Conservation (phyloP, 78 protist genomes). For the Capsaspora owczarzaki region DNA sequence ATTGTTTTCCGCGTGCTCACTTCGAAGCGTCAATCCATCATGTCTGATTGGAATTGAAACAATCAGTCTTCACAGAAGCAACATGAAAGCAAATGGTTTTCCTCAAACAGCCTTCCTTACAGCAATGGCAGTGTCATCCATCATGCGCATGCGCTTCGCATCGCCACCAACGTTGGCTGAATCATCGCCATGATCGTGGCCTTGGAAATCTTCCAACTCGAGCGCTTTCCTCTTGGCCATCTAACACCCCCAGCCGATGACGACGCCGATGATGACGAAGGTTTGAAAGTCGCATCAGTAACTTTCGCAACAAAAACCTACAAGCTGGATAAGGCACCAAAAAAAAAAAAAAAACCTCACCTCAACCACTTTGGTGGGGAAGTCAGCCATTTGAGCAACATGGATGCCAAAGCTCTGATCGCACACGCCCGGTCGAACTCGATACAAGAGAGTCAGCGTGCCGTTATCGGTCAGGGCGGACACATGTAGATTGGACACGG, state of each 20-base stretch:
- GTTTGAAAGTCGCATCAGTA: not conserved
- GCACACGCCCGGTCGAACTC: conserved; percentile 18
- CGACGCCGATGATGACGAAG: not conserved
- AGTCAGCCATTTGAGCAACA: not conserved
- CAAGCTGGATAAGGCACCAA: too few relatives aligned
- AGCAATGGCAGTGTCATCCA: too few relatives aligned
- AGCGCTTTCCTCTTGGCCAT: conserved; percentile 64
- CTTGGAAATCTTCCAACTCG: conserved; percentile 65
- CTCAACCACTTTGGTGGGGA: not conserved
- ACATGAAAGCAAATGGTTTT: not conserved
- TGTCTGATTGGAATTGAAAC: too few relatives aligned
- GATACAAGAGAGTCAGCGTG: conserved; percentile 35
- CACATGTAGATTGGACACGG: conserved; percentile 54
- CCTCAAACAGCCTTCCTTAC: too few relatives aligned
- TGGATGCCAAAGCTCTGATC: conserved; percentile 76
- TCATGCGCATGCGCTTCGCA: too few relatives aligned
- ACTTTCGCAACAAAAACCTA: too few relatives aligned
- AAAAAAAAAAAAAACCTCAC: not conserved
- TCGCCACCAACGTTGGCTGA: not conserved
- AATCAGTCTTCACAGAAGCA: too few relatives aligned
- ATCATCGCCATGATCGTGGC: not conserved
- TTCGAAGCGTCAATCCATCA: too few relatives aligned
- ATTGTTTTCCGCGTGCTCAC: too few relatives aligned
- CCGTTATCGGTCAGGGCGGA: conserved; percentile 37
- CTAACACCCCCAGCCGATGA: not conserved